Base-by-base conservation (phyloP, 306 rosid genomes). In the Trifolium dubium region DNA sequence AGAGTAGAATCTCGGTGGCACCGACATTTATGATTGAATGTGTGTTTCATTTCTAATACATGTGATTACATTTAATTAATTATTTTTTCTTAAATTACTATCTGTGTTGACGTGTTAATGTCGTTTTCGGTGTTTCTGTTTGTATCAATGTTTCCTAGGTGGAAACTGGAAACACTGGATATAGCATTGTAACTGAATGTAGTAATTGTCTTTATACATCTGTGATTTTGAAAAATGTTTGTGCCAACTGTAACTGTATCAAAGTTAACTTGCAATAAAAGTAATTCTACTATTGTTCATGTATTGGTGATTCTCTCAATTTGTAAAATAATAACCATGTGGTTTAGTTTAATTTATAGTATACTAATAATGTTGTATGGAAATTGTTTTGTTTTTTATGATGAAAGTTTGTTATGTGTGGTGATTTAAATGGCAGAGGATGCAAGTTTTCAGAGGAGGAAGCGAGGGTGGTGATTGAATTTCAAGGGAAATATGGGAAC, bases 361-460 rank as follows among this genome's bases (percentile, higher is more conserved):
- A 23, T 23, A 23, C 23, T 23, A 23, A 23, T 23, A 23, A 23
- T 23, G 23, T 23, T 23, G 23, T 23, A 23, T 43, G 50, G 6
- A 23, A 2, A n/a, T 3, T 60, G 11, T 41, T 60, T 15, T 39
- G 10, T 39, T 67, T 18, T 71, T 64, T 30, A 17, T 55, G 23
- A 54, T 6, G 28, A 23, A 32, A 29, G 43, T 43, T 71, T 59
- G 37, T 12, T 1, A 40, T 41, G 58, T 44, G 51, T 64, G 63
- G 51, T 64, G 63, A 37, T 40, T 32, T 7, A 47, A 34, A 50
- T 66, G 40, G 39, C 64, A 86, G 90, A 18, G 92, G 96, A 0
- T 81, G 89, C 87, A 88, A 86, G 81, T 86, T 90, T 84, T 70
- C 89, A 8, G 77, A 55, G 10, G 90, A 88, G 67, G 96, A 90